phyloP scores from a whole-genome alignment of 495 filamentous ascomycete species.

The Neurospora sp. region DNA sequence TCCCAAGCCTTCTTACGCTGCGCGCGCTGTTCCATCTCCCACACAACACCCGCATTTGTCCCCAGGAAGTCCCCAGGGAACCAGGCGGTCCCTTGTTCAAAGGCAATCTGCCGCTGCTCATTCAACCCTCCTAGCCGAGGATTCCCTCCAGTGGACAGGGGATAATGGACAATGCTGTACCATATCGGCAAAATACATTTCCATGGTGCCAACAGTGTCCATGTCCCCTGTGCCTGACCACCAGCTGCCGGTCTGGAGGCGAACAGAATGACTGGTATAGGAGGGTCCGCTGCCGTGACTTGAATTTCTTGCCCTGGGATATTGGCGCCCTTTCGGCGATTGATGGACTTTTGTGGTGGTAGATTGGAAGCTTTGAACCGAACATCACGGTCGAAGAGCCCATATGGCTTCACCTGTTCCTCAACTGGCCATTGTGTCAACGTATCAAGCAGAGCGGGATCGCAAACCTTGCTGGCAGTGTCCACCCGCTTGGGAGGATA shows the following conservation, averaged over 20 bases:
- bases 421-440: slow-evolving; percentile 67
- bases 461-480: slow-evolving; percentile 38
- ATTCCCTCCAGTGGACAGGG: slow-evolving; percentile 67
- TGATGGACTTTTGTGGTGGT: slow-evolving; percentile 76
- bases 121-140: slow-evolving; percentile 74
- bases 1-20: slow-evolving; percentile 62
- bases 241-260: slow-evolving; percentile 40
- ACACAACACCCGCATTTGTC: slow-evolving; percentile 67
- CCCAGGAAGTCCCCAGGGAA: slow-evolving; percentile 87
- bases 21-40: slow-evolving; percentile 58
- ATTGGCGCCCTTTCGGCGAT: slow-evolving; percentile 65
- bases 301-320: slow-evolving; percentile 53
- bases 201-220: slow-evolving; percentile 87
- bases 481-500: slow-evolving; percentile 50
- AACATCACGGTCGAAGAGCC: slow-evolving; percentile 58
- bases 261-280: slow-evolving; percentile 69
- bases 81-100: slow-evolving; percentile 69
- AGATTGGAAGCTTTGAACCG: slow-evolving; percentile 52
- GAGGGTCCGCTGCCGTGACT: slow-evolving; percentile 58
- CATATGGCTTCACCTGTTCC: slow-evolving; percentile 37
- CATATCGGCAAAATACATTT: slow-evolving; percentile 80
- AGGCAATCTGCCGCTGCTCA: slow-evolving; percentile 69
- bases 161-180: slow-evolving; percentile 80
- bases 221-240: slow-evolving; percentile 54
- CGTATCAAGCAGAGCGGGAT: slow-evolving; percentile 40